Evolutionary conservation across 1,284 basidiomycete genomes (phyloP), one percentile per base, ranked within the genome.

Genomic region (Apiotrichum siamense): DNA sequence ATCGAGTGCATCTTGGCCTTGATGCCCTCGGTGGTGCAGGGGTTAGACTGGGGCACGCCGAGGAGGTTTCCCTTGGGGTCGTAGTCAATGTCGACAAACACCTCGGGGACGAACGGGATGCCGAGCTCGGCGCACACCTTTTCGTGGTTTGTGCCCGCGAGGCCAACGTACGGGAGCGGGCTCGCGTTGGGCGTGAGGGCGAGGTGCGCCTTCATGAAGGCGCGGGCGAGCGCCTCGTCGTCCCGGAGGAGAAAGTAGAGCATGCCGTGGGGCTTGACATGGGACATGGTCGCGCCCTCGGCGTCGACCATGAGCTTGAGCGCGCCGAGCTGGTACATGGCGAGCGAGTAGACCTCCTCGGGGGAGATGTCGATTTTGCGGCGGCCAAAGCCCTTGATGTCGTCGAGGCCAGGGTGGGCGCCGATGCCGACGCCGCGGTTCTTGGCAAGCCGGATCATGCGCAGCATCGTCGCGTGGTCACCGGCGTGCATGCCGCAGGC

Each of bases 1-100:
- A 82, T 80, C 69, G 87, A 85, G 17, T 76, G 79, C 67, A 87
- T 83, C 65, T 87, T 88, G 55, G 78, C 78, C 74, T 83, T 82
- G 52, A 87, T 77, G 67, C 83, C 83, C 49, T 59, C 49, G 21
- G 47, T 29, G 9, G 50, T 54, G 26, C 39, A 38, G 24, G 46
- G 42, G 33, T 55, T 50, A 40, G 47, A 51, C 23, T 62, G 62
- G 18, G 66, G 65, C 4, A 71, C 67, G 15, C 64, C 62, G 23
- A 71, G 50, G 3, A 71, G 58, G 15, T 54, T 57, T 25, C 64
- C 67, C 18, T 58, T 43, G 17, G 53, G 32, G 33, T 58, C 52
- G 48, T 71, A 71, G 58, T 69, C 60, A 39, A 66, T 58, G 46
- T 68, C 66, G 46, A 65, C 60, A 31, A 58, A 67, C 18, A 60